These are phyloP conservation scores for Solanum peruvianum DNA, from an alignment of 257 asterid genomes.

Conservation along the genomic window DNA sequence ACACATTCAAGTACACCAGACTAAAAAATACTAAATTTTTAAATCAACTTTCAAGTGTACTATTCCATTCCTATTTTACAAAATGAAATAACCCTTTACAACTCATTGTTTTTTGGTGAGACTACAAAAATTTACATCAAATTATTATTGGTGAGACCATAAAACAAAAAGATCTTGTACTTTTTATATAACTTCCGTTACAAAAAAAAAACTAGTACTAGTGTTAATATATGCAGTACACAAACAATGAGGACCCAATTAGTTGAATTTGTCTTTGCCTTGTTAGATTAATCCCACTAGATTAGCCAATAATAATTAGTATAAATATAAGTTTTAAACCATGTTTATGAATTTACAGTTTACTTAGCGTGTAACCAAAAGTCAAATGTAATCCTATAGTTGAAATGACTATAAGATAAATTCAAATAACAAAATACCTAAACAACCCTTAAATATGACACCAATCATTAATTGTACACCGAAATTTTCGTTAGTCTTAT, in stretches of 20 bases:
- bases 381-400: background rate
- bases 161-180: background rate
- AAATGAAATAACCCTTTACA: background rate
- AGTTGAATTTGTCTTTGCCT: background rate
- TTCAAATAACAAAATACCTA: background rate
- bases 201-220: background rate
- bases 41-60: background rate
- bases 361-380: slow-evolving; percentile 2
- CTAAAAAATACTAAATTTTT: background rate
- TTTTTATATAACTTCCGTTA: background rate
- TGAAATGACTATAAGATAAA: background rate
- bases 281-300: background rate
- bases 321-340: background rate
- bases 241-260: background rate
- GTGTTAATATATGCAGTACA: background rate
- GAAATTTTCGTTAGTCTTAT: background rate
- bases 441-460: background rate
- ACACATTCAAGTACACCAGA: background rate
- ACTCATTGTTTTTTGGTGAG: background rate
- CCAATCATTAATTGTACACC: background rate
- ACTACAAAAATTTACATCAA: background rate
- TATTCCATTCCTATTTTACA: background rate
- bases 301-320: background rate
- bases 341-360: background rate
- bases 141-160: background rate